phyloP scores from a whole-genome alignment of 805 yeast genomes.

The Diddensiella caesifluorescens region DNA sequence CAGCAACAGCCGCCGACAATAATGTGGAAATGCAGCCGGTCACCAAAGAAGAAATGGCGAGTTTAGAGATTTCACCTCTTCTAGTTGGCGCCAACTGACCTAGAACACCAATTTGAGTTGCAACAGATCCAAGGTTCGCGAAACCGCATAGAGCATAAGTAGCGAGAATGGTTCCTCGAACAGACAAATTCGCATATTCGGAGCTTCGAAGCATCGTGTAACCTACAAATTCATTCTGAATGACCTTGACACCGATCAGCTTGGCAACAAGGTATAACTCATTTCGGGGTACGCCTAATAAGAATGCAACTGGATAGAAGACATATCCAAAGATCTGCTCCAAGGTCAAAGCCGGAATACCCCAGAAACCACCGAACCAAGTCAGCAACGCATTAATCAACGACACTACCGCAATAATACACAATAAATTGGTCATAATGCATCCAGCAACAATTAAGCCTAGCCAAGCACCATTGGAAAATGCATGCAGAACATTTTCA shows the following conservation, averaged over 20 bases:
- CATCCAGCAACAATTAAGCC: slow-evolving; percentile 54
- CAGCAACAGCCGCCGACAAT: slow-evolving; percentile 54
- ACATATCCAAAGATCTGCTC: slow-evolving; percentile 54
- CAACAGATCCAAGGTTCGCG: slow-evolving; percentile 57
- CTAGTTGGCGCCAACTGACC: slow-evolving; percentile 49
- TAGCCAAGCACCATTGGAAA: slow-evolving; percentile 52
- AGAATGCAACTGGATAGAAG: slow-evolving; percentile 55
- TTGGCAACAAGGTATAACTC: slow-evolving; percentile 48
- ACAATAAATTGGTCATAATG: slow-evolving; percentile 52
- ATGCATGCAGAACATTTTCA: slow-evolving; percentile 51
- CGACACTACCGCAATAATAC: slow-evolving; percentile 57
- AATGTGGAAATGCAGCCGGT: slow-evolving; percentile 52
- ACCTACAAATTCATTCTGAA: slow-evolving; percentile 60
- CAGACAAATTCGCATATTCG: slow-evolving; percentile 42
- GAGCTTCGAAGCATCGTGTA: slow-evolving; percentile 36
- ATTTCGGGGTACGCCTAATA: slow-evolving; percentile 50
- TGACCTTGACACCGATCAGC: slow-evolving; percentile 51
- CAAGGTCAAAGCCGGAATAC: slow-evolving; percentile 46
- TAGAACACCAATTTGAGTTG: slow-evolving; percentile 56
- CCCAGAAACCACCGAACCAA: slow-evolving; percentile 62
- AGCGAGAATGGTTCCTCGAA: slow-evolving; percentile 50
- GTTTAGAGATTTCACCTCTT: slow-evolving; percentile 42
- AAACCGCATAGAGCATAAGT: slow-evolving; percentile 61
- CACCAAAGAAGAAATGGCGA: slow-evolving; percentile 45
- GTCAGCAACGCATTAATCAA: slow-evolving; percentile 50